phyloP scores from a whole-genome alignment of 768 basidiomycete species.

The Russula brevipes region DNA sequence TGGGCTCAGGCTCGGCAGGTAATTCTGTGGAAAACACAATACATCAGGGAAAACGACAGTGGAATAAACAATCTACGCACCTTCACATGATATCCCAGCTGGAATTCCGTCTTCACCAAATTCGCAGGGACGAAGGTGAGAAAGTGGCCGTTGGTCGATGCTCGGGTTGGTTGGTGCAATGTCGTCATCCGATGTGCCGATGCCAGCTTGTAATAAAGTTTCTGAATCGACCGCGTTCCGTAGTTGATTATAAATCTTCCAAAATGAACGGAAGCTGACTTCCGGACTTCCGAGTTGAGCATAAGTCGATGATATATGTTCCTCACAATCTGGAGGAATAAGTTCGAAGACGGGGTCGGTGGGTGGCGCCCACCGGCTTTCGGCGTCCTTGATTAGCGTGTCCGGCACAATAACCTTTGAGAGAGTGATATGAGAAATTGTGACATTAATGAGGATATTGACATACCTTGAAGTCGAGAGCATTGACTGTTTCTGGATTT shows the following conservation, averaged over 20 bases:
- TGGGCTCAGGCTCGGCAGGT: no score
- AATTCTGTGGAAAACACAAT: no score
- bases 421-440: background rate
- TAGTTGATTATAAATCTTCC: background rate
- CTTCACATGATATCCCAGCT: background rate
- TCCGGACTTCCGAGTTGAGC: background rate
- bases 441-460: background rate
- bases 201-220: no score
- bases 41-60: no score
- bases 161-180: no score
- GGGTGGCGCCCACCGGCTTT: background rate
- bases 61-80: no score
- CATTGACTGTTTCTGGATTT: background rate
- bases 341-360: background rate
- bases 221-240: background rate
- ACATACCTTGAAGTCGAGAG: background rate
- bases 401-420: background rate
- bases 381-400: background rate
- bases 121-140: background rate
- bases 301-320: background rate
- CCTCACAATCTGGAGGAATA: background rate
- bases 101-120: background rate
- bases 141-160: background rate
- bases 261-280: background rate
- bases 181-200: no score